A percentile compares a stretch with the other conserved stretches of the same genome.
These are phyloP conservation scores for Curvularia hawaiiensis DNA, from an alignment of 2,329 filamentous ascomycete species.

Conservation along the genomic window DNA sequence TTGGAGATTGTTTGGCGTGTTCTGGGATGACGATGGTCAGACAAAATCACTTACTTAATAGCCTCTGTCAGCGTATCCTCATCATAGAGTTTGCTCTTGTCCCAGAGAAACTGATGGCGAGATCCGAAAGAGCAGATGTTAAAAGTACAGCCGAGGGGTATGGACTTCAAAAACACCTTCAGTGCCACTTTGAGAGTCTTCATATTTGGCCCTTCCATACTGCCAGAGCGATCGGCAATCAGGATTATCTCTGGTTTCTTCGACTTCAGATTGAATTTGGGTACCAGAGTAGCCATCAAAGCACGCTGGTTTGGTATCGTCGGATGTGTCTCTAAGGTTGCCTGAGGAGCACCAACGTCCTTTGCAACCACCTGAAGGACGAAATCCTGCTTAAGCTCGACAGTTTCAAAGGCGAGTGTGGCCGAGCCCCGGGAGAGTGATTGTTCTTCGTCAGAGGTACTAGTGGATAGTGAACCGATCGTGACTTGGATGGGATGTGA, in stretches of 20 bases:
- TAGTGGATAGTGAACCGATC: constrained; percentile 7
- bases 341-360: constrained; percentile 10
- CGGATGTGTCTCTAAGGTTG: constrained; percentile 7
- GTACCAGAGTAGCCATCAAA: constrained; percentile 11
- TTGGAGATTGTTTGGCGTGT: background rate
- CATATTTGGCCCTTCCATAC: constrained; percentile 1
- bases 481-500: constrained; percentile 13
- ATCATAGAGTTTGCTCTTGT: constrained; percentile 1
- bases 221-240: constrained; percentile 13
- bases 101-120: constrained; percentile 5
- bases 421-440: constrained; percentile 7
- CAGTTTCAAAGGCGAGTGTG: constrained; percentile 1
- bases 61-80: background rate
- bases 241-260: constrained; percentile 12
- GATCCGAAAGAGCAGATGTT: constrained; percentile 12
- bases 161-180: constrained; percentile 11
- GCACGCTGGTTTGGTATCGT: constrained; percentile 8
- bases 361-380: constrained; percentile 11
- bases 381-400: constrained; percentile 6
- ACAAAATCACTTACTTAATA: background rate
- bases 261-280: constrained; percentile 12
- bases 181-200: constrained; percentile 7
- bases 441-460: background rate
- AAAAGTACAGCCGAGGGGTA: constrained; percentile 11
- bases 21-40: background rate